Percentiles rank a stretch among this genome's conserved stretches.
Evolutionary conservation across 192 early-diverging fungal species (phyloP).

Genomic region (Coemansia sp.): DNA sequence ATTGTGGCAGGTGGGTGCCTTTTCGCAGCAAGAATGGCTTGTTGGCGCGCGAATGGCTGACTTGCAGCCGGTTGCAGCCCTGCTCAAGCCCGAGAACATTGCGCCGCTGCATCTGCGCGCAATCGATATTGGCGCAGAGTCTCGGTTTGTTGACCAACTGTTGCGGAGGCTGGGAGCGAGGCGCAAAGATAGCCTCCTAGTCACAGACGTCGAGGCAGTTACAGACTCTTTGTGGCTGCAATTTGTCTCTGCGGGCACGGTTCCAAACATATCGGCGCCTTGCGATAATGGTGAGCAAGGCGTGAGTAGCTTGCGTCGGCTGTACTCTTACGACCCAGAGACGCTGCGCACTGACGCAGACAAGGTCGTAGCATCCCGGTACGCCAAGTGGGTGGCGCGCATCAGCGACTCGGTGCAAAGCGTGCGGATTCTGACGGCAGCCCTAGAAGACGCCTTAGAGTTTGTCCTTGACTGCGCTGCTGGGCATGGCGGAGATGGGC

Average conservation of each 20-base stretch:
- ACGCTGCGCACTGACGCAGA: not conserved
- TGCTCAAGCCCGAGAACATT: slow-evolving; percentile 23
- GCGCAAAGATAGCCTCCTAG: no score
- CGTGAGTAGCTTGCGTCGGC: not conserved
- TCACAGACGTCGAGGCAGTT: no score
- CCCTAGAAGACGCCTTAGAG: slow-evolving; percentile 30
- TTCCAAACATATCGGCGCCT: not conserved
- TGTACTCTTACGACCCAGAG: not conserved
- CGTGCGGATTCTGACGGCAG: slow-evolving; percentile 30
- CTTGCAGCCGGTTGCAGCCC: slow-evolving; percentile 2
- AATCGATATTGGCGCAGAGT: slow-evolving; percentile 32
- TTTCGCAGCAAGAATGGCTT: slow-evolving; percentile 45
- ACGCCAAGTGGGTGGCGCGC: slow-evolving; percentile 54
- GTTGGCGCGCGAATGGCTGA: slow-evolving; percentile 21
- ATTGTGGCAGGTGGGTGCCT: slow-evolving; percentile 48
- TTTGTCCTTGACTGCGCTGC: not conserved
- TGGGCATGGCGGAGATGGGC: not conserved
- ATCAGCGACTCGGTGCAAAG: slow-evolving; percentile 34
- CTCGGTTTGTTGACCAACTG: slow-evolving; percentile 20
- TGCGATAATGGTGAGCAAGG: not conserved
- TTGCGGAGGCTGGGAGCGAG: slow-evolving; percentile 3
- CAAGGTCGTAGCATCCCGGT: slow-evolving; percentile 20
- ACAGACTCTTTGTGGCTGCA: slow-evolving; percentile 25
- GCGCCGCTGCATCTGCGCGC: slow-evolving; percentile 43
- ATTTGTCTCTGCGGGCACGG: slow-evolving; percentile 26